Percentiles rank a stretch among this genome's conserved stretches.
These are phyloP conservation scores for Amborella trichopoda DNA, from an alignment of 164 flowering plant species.

Conservation along the genomic window DNA sequence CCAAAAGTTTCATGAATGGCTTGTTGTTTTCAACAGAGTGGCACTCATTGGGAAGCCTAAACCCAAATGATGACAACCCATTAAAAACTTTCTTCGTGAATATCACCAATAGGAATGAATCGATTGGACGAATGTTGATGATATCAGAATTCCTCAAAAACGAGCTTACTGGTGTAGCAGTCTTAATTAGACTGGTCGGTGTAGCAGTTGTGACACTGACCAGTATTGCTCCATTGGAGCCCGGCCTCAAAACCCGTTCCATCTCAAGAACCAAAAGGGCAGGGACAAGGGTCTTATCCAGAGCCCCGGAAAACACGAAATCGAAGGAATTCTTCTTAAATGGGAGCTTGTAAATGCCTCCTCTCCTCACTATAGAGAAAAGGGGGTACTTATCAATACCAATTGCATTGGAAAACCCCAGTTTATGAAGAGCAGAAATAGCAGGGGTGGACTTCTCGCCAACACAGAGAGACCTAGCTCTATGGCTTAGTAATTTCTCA, in stretches of 20 bases:
- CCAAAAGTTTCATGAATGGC: conserved; percentile 34
- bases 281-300: conserved; percentile 59
- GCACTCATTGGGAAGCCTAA: conserved; percentile 52
- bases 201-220: conserved; percentile 20
- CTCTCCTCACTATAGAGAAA: conserved; percentile 30
- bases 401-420: conserved; percentile 35
- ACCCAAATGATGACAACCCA: conserved; percentile 22
- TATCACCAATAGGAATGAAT: conserved; percentile 38
- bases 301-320: conserved; percentile 59
- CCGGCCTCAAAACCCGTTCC: conserved; percentile 75
- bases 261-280: conserved; percentile 67
- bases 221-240: conserved; percentile 70
- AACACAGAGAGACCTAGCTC: conserved; percentile 50
- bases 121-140: conserved; percentile 37
- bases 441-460: conserved; percentile 55
- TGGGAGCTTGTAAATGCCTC: conserved; percentile 35
- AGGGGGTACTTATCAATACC: conserved; percentile 27
- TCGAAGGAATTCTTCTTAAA: conserved; percentile 51
- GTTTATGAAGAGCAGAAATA: conserved; percentile 29
- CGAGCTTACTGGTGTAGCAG: conserved; percentile 59
- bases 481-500: conserved; percentile 31
- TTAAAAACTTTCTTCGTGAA: conserved; percentile 69
- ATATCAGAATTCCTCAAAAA: conserved; percentile 54
- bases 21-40: conserved; percentile 35
- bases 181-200: conserved; percentile 41